Conservation (phyloP, 495 filamentous ascomycete genomes). For the Echria macrotheca region DNA sequence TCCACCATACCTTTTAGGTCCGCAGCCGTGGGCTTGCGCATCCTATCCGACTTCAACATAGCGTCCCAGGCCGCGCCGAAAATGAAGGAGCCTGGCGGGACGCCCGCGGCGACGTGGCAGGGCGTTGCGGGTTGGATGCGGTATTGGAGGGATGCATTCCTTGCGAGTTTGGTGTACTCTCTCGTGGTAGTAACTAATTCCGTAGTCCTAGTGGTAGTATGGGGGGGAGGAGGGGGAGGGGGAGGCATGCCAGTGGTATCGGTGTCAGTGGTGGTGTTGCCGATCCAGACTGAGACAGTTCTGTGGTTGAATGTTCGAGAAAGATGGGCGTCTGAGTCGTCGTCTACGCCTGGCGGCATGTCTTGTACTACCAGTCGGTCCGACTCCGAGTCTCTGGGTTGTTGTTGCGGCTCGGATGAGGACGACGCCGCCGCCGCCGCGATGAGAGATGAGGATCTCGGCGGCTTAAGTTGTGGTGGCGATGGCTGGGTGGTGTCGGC, state of each 20-base stretch:
- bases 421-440: too few relatives aligned
- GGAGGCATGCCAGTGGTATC: too few relatives aligned
- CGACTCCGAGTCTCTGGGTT: conserved; percentile 5
- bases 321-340: conserved; percentile 3
- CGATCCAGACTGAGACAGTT: conserved; percentile 33
- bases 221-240: too few relatives aligned
- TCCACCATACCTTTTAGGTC: conserved; percentile 30
- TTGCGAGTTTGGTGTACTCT: conserved; percentile 37
- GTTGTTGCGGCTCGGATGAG: neutral
- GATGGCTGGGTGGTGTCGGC: neutral
- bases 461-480: too few relatives aligned
- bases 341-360: neutral
- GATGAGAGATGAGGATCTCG: too few relatives aligned
- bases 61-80: conserved; percentile 39
- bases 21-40: conserved; percentile 13
- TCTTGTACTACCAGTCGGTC: neutral
- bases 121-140: conserved; percentile 33
- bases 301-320: neutral
- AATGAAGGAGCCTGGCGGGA: conserved; percentile 30
- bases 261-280: too few relatives aligned
- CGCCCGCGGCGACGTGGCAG: conserved; percentile 36
- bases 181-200: too few relatives aligned
- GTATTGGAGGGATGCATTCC: conserved; percentile 19
- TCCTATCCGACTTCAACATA: conserved; percentile 16
- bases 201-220: too few relatives aligned